Percentiles rank a stretch among this genome's conserved stretches.
Evolutionary conservation across 2,329 filamentous ascomycete species (phyloP).

Genomic region (Beauveria sp.): DNA sequence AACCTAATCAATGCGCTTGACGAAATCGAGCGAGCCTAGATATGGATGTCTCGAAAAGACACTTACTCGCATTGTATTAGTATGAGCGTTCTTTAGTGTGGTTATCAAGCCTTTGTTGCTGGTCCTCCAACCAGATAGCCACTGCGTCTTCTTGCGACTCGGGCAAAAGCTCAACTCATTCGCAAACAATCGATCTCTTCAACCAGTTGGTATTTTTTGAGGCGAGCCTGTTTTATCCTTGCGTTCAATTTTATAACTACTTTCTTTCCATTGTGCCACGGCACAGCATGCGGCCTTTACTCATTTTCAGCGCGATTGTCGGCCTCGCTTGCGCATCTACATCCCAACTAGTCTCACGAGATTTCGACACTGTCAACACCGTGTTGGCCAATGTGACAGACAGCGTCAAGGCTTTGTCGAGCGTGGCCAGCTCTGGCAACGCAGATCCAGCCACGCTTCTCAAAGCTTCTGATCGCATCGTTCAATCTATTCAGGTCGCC

Average conservation of each 20-base stretch:
- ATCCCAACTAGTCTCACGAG: not conserved
- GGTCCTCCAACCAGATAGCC: too few relatives aligned
- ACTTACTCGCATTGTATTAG: not conserved
- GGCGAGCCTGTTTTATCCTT: not conserved
- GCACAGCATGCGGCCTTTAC: not conserved
- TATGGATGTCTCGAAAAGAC: too few relatives aligned
- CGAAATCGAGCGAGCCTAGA: not conserved
- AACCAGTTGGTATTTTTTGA: too few relatives aligned
- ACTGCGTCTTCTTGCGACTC: too few relatives aligned
- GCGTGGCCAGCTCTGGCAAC: not conserved
- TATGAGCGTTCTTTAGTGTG: not conserved
- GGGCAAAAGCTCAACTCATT: too few relatives aligned
- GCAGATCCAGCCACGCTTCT: constrained; percentile 5
- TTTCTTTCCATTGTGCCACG: not conserved
- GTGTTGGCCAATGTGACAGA: not conserved
- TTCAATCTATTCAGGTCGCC: not conserved
- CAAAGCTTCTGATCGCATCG: not conserved
- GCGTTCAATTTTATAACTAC: not conserved
- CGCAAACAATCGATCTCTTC: too few relatives aligned
- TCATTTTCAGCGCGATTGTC: not conserved
- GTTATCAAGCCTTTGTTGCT: too few relatives aligned
- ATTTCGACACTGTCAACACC: not conserved
- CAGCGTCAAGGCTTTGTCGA: not conserved
- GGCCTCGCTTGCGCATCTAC: not conserved
- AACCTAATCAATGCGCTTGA: not conserved